These are phyloP conservation scores for Ilyonectria robusta DNA, from an alignment of 2,329 filamentous ascomycete species.

Conservation along the genomic window DNA sequence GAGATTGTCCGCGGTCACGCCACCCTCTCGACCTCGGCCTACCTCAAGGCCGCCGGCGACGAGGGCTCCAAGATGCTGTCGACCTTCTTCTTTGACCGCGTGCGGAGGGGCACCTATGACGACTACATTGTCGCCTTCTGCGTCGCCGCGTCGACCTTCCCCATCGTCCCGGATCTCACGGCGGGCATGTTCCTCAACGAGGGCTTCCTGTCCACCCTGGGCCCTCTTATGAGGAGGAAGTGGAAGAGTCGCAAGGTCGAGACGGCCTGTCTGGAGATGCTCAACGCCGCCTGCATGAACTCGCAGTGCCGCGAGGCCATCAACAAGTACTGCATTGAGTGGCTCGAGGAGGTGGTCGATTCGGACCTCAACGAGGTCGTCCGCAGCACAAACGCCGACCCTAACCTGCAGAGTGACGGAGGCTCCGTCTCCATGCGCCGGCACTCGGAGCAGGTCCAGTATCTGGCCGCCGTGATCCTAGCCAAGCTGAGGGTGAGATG, in stretches of 20 bases:
- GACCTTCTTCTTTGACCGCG: conserved; percentile 80
- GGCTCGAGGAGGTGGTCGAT: conserved; percentile 87
- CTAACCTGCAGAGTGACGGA: conserved; percentile 70
- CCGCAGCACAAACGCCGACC: conserved; percentile 65
- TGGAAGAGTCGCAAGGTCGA: conserved; percentile 91
- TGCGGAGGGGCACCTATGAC: conserved; percentile 84
- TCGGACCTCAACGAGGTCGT: conserved; percentile 74
- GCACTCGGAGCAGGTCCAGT: conserved; percentile 74
- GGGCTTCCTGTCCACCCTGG: conserved; percentile 84
- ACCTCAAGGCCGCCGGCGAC: conserved; percentile 83
- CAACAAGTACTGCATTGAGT: conserved; percentile 85
- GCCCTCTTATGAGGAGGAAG: conserved; percentile 82
- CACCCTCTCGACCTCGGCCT: conserved; percentile 84
- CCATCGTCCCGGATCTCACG: conserved; percentile 82
- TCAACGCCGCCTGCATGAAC: conserved; percentile 93
- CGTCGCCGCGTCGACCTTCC: conserved; percentile 90
- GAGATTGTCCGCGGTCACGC: conserved; percentile 84
- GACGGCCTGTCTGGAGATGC: conserved; percentile 86
- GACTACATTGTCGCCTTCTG: conserved; percentile 94
- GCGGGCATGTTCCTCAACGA: conserved; percentile 88
- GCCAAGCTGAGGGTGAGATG: conserved; percentile 75
- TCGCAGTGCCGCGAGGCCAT: conserved; percentile 86
- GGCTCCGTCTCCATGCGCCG: conserved; percentile 72
- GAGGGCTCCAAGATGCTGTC: conserved; percentile 79
- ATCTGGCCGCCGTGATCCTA: conserved; percentile 80